Percentiles rank a stretch among this genome's conserved stretches.
Conservation (phyloP, 345 rosid genomes). For the Excoecaria agallocha region DNA sequence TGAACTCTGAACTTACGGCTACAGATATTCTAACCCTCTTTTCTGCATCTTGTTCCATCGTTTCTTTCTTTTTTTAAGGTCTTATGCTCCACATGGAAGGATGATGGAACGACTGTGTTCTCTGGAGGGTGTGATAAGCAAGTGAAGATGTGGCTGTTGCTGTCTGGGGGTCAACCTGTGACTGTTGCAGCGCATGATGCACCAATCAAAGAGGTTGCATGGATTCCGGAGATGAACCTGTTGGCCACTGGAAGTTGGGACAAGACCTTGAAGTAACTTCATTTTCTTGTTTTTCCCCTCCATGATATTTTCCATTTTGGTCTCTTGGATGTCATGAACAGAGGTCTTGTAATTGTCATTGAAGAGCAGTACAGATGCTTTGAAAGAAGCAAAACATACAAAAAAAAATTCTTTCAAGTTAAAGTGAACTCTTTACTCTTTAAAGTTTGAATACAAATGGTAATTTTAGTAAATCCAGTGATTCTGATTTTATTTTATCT, state of each 20-base stretch:
- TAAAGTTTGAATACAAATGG: background rate
- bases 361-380: background rate
- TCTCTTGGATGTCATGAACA: background rate
- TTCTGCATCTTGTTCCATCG: background rate
- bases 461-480: background rate
- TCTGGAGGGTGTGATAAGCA: slow-evolving; percentile 98
- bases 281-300: background rate
- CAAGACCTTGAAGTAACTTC: slow-evolving; percentile 73
- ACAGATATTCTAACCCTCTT: background rate
- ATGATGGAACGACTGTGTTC: slow-evolving; percentile 92
- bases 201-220: slow-evolving; percentile 72
- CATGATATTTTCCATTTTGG: slow-evolving; percentile 1
- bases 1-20: background rate
- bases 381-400: background rate
- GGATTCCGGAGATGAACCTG: slow-evolving; percentile 92
- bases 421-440: background rate
- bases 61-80: slow-evolving; percentile 40
- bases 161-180: slow-evolving; percentile 77
- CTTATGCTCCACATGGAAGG: slow-evolving; percentile 94
- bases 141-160: slow-evolving; percentile 97
- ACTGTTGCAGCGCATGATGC: slow-evolving; percentile 96
- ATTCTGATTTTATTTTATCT: background rate
- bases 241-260: slow-evolving; percentile 93
- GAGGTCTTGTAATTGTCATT: background rate
- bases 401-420: background rate